phyloP scores from a whole-genome alignment of 768 basidiomycete species.

The Pleurotus tuoliensis region DNA sequence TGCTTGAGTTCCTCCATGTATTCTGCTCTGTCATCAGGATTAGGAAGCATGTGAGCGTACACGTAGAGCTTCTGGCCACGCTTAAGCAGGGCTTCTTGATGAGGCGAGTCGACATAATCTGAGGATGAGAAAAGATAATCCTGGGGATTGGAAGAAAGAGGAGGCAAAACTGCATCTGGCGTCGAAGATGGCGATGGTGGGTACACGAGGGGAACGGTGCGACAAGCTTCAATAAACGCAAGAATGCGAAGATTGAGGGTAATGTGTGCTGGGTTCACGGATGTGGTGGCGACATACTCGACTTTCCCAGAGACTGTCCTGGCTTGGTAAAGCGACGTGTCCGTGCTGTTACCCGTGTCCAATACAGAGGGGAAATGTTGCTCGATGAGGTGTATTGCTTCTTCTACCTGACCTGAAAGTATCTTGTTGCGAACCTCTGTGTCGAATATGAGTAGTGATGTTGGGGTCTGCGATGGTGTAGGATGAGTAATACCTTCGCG shows the following conservation, averaged over 20 bases:
- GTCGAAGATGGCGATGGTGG: conserved; percentile 18
- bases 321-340: conserved; percentile 14
- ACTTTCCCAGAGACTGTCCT: conserved; percentile 29
- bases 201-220: conserved; percentile 61
- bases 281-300: conserved; percentile 54
- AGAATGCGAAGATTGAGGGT: conserved; percentile 83
- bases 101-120: conserved; percentile 19
- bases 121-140: conserved; percentile 1
- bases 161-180: conserved; percentile 6
- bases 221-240: conserved; percentile 82
- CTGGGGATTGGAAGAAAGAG: conserved; percentile 8
- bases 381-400: conserved; percentile 64
- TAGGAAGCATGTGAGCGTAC: conserved; percentile 51
- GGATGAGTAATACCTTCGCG: conserved; percentile 47
- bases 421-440: conserved; percentile 70
- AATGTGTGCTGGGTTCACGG: conserved; percentile 72
- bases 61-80: conserved; percentile 67
- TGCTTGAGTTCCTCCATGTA: conserved; percentile 71
- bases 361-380: conserved; percentile 75
- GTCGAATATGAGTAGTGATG: background rate
- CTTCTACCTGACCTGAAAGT: conserved; percentile 70
- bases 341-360: conserved; percentile 17
- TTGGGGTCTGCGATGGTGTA: background rate
- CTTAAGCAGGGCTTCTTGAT: conserved; percentile 46
- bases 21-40: conserved; percentile 48